A percentile compares a stretch with the other conserved stretches of the same genome.
These are phyloP conservation scores for Hysterangium stoloniferum DNA, from an alignment of 768 basidiomycete genomes.

Conservation along the genomic window DNA sequence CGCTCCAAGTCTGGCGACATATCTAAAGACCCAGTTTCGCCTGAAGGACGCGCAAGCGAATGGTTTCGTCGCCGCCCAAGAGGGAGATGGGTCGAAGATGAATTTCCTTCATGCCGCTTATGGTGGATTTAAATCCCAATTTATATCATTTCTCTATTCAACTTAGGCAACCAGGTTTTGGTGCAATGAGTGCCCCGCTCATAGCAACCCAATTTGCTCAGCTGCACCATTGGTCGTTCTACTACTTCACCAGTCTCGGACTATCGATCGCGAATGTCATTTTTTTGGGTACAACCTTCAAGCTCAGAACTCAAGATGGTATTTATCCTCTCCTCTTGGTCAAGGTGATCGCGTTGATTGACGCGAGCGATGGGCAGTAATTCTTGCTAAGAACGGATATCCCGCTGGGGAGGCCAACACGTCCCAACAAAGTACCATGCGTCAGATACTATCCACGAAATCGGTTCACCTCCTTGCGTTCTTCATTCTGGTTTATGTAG, in stretches of 20 bases:
- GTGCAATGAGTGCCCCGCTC: conserved; percentile 45
- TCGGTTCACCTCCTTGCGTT: conserved; percentile 56
- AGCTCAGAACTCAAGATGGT: not conserved
- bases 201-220: conserved; percentile 46
- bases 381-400: not conserved
- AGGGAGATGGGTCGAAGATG: conserved; percentile 60
- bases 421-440: conserved; percentile 11
- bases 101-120: conserved; percentile 60
- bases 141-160: not conserved
- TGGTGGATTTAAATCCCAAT: conserved; percentile 28
- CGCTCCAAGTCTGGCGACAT: not conserved
- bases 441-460: conserved; percentile 43
- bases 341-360: not conserved
- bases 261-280: conserved; percentile 21
- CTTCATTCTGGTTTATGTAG: conserved; percentile 61
- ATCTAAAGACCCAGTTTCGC: not conserved
- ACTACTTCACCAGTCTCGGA: conserved; percentile 37
- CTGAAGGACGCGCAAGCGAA: conserved; percentile 64
- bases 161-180: conserved; percentile 25
- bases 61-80: conserved; percentile 55
- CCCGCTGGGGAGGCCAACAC: not conserved
- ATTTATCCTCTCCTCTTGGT: not conserved
- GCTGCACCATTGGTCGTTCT: conserved; percentile 32
- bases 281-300: conserved; percentile 1
- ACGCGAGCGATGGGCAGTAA: not conserved